These are phyloP conservation scores for Podospora fimiseda DNA, from an alignment of 495 filamentous ascomycete genomes.

Conservation along the genomic window DNA sequence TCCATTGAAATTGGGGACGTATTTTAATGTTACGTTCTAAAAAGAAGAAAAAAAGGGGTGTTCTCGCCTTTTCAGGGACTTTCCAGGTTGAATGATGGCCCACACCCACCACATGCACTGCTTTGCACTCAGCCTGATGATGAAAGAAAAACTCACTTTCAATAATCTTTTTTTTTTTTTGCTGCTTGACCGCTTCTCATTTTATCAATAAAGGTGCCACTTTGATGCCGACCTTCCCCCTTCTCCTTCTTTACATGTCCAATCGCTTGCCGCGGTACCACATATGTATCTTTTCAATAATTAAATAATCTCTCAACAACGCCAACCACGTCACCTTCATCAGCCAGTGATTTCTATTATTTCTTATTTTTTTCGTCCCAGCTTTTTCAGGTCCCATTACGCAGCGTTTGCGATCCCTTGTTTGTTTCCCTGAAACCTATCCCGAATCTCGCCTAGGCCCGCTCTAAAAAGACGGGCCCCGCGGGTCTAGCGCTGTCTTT, in stretches of 20 bases:
- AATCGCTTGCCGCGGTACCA: too few relatives aligned
- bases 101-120: too few relatives aligned
- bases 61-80: too few relatives aligned
- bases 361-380: not conserved
- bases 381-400: too few relatives aligned
- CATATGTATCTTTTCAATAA: too few relatives aligned
- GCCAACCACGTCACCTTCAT: too few relatives aligned
- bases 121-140: too few relatives aligned
- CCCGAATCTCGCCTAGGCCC: conserved; percentile 1
- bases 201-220: too few relatives aligned
- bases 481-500: not conserved
- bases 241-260: not conserved
- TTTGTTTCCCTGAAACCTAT: conserved; percentile 3
- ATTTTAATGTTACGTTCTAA: not conserved
- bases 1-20: too few relatives aligned
- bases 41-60: not conserved
- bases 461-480: not conserved
- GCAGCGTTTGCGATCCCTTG: not conserved
- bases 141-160: not conserved
- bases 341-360: too few relatives aligned
- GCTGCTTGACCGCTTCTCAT: too few relatives aligned
- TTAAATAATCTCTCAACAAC: not conserved
- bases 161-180: not conserved
- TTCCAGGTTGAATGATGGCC: conserved; percentile 7
- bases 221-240: not conserved